These are phyloP conservation scores for Myrica gale DNA, from an alignment of 306 rosid genomes.

Conservation along the genomic window DNA sequence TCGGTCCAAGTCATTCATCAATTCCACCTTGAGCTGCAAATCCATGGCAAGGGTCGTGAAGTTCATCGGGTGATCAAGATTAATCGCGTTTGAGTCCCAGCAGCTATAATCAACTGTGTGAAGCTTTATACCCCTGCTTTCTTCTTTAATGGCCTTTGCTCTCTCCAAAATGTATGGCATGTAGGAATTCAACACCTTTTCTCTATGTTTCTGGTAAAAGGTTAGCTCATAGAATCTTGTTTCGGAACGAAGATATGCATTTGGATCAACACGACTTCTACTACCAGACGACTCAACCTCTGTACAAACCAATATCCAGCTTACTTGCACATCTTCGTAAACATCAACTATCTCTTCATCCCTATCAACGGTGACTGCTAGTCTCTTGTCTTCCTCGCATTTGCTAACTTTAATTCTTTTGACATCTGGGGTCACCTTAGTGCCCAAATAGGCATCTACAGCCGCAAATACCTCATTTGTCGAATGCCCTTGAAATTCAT, in stretches of 20 bases:
- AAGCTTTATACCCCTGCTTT: conserved; percentile 31
- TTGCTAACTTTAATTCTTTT: conserved; percentile 27
- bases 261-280: neutral
- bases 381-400: neutral
- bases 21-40: neutral
- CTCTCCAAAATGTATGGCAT: conserved; percentile 29
- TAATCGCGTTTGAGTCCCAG: neutral
- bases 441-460: conserved; percentile 25
- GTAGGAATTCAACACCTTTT: conserved; percentile 23
- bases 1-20: neutral
- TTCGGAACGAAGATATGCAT: neutral
- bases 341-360: conserved; percentile 27
- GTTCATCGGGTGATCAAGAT: conserved; percentile 6
- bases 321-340: conserved; percentile 27
- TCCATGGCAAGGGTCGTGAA: conserved; percentile 29
- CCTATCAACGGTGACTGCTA: conserved; percentile 25
- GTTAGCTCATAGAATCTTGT: neutral
- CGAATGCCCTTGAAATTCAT: conserved; percentile 24
- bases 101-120: neutral
- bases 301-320: conserved; percentile 29
- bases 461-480: conserved; percentile 32
- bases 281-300: neutral
- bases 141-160: conserved; percentile 25
- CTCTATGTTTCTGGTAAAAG: conserved; percentile 26
- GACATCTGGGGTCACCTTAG: conserved; percentile 13